A percentile compares a stretch with the other conserved stretches of the same genome.
phyloP scores from a whole-genome alignment of 768 basidiomycete species.

The Gymnopilus dilepis region DNA sequence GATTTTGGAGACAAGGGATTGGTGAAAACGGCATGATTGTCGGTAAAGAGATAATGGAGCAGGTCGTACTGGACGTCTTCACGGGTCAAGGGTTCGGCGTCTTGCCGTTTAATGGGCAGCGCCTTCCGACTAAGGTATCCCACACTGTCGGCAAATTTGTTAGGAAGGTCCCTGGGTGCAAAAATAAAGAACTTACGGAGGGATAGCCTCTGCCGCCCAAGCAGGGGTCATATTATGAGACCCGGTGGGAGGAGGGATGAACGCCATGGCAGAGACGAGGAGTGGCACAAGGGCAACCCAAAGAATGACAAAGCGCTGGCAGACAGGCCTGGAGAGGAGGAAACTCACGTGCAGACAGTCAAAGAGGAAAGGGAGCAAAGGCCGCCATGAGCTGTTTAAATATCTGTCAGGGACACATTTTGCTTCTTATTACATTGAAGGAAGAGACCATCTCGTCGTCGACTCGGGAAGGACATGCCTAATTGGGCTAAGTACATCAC shows the following conservation, averaged over 20 bases:
- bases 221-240: constrained; percentile 33
- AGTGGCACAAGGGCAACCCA: constrained; percentile 40
- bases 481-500: constrained; percentile 16
- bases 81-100: constrained; percentile 82
- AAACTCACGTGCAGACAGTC: constrained; percentile 20
- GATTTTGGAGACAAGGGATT: constrained; percentile 54
- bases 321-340: constrained; percentile 8
- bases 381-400: constrained; percentile 1
- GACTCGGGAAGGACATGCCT: constrained; percentile 28
- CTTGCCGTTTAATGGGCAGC: constrained; percentile 80
- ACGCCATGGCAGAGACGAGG: constrained; percentile 51
- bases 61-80: constrained; percentile 89
- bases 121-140: constrained; percentile 72
- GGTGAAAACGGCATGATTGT: constrained; percentile 73
- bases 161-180: constrained; percentile 13
- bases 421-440: constrained; percentile 7
- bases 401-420: constrained; percentile 10
- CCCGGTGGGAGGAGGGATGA: constrained; percentile 43
- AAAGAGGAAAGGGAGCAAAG: constrained; percentile 1
- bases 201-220: constrained; percentile 55
- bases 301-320: constrained; percentile 17
- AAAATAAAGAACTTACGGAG: constrained; percentile 50
- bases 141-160: constrained; percentile 39
- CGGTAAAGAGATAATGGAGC: constrained; percentile 77
- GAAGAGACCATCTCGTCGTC: constrained; percentile 2